Evolutionary conservation across 176 grass and related monocot species (phyloP), one percentile per base, ranked within the genome.

Genomic region (Oryza australiensis): DNA sequence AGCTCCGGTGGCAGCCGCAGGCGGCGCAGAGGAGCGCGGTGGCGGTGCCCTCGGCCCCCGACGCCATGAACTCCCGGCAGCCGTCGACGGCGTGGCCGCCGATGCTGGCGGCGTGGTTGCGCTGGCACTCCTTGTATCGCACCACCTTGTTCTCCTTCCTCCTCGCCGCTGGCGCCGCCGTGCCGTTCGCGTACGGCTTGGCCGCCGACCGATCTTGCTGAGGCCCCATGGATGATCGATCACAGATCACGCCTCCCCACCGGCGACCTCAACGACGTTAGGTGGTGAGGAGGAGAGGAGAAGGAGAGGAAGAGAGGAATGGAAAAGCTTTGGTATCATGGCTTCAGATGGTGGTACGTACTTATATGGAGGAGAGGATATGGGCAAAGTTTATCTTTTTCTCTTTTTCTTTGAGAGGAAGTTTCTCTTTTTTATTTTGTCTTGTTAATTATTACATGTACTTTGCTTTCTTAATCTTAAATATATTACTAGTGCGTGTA

Each of bases 1-100:
- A 93, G 91, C 87, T 93, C 35, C 91, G 85, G 91, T 93, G 91
- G 91, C 87, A 93, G 62, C 45, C 34, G 77, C 91, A 93, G 63
- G 91, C 91, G 62, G 87, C 91, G 73, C 91, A 93, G 15, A 67
- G 8, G 30, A 93, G 72, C 62, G 84, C 91, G 24, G 34, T 63
- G 9, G 75, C 53, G 46, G 80, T 81, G 13, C 87, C 91, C 62
- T 75, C 91, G 9, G 82, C 62, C 1, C 84, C 87, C 5, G 82
- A 73, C 32, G 91, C 87, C 91, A 93, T 87, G 91, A 93, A 93
- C 81, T 93, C 91, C 0, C 87, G 91, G 77, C 91, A 93, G 49
- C 91, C 91, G 27, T 90, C 87, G 26, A 93, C 87, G 26, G 91
- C 91, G 87, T 93, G 46, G 11, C 91, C 81, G 40, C 91, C 91